These are phyloP conservation scores for Penicillium maclennaniae DNA, from an alignment of 495 filamentous ascomycete genomes.

Conservation along the genomic window DNA sequence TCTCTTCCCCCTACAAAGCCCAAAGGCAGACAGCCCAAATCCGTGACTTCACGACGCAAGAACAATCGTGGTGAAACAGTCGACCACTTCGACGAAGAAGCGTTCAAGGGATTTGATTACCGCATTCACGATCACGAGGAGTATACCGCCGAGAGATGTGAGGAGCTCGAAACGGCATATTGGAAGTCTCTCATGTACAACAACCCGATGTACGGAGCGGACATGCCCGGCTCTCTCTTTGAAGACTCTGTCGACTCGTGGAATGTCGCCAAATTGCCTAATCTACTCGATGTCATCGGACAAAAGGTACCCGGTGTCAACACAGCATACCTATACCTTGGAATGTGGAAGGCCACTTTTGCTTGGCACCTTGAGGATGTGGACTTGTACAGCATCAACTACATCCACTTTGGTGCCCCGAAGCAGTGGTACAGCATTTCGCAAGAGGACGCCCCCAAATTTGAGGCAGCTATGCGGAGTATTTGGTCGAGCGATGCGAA, in stretches of 20 bases:
- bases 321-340: slow-evolving; percentile 95
- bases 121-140: slow-evolving; percentile 75
- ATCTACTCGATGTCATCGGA: slow-evolving; percentile 89
- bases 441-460: slow-evolving; percentile 87
- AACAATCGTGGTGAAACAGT: slow-evolving; percentile 69
- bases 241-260: slow-evolving; percentile 78
- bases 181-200: slow-evolving; percentile 96
- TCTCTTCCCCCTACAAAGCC: slow-evolving; percentile 42
- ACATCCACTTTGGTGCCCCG: slow-evolving; percentile 96
- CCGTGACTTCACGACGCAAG: slow-evolving; percentile 67
- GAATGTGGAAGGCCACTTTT: slow-evolving; percentile 99
- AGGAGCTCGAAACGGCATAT: slow-evolving; percentile 88
- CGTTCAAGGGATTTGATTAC: slow-evolving; percentile 87
- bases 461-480: slow-evolving; percentile 92
- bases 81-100: slow-evolving; percentile 74
- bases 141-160: slow-evolving; percentile 84
- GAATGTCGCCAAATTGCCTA: slow-evolving; percentile 93
- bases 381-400: slow-evolving; percentile 99
- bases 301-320: slow-evolving; percentile 96
- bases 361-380: slow-evolving; percentile 99
- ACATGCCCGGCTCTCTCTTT: slow-evolving; percentile 95
- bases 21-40: slow-evolving; percentile 53
- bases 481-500: slow-evolving; percentile 97
- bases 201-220: slow-evolving; percentile 90
- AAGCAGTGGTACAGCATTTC: slow-evolving; percentile 99